These are phyloP conservation scores for Backusella sp. DNA, from an alignment of 192 early-diverging fungal species.

Conservation along the genomic window DNA sequence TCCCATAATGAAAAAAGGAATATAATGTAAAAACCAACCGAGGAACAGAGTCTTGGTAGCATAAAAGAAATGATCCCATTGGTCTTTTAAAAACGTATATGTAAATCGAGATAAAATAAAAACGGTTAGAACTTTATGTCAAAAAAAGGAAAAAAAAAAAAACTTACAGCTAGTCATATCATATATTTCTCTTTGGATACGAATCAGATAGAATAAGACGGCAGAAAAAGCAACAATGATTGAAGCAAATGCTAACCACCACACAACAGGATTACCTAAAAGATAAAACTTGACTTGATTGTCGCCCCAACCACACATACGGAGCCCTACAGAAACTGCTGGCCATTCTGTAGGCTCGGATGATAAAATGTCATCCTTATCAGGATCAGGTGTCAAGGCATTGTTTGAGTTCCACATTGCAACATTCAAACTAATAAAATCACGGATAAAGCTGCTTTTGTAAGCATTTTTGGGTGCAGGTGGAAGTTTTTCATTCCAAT, in stretches of 20 bases:
- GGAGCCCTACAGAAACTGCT: conserved; percentile 75
- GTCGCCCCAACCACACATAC: conserved; percentile 95
- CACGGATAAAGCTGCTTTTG: conserved; percentile 73
- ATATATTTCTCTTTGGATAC: conserved; percentile 59
- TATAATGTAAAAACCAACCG: conserved; percentile 93
- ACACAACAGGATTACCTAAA: conserved; percentile 88
- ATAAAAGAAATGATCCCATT: conserved; percentile 76
- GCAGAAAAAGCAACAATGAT: conserved; percentile 44
- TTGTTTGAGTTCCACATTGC: conserved; percentile 98
- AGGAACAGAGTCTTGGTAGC: conserved; percentile 67
- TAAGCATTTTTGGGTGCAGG: conserved; percentile 60
- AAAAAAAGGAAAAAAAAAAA: conserved; percentile 16
- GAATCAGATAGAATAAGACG: conserved; percentile 52
- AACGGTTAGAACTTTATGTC: conserved; percentile 48
- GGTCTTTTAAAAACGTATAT: neutral
- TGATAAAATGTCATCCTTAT: conserved; percentile 86
- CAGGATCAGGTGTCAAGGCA: conserved; percentile 87
- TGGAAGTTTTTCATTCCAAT: conserved; percentile 78
- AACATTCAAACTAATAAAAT: conserved; percentile 89
- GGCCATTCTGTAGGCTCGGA: conserved; percentile 91
- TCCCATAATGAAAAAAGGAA: conserved; percentile 95
- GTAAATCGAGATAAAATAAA: neutral
- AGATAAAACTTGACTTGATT: conserved; percentile 85
- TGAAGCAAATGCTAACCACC: conserved; percentile 72
- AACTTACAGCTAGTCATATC: conserved; percentile 49